phyloP scores from a whole-genome alignment of 208 protist species.

The Angomonas deanei region DNA sequence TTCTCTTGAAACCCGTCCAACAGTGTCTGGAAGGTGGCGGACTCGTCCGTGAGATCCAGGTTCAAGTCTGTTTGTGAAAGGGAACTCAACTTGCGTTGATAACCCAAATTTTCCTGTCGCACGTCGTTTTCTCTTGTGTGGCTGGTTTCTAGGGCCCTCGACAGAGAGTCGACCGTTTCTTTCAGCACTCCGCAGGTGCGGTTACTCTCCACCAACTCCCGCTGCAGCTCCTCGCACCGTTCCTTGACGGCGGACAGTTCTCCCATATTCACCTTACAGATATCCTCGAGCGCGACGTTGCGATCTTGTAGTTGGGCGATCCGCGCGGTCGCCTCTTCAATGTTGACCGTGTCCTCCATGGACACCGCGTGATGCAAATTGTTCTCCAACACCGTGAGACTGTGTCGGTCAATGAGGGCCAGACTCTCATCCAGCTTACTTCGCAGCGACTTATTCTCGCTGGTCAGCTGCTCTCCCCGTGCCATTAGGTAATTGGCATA shows the following conservation, averaged over 20 bases:
- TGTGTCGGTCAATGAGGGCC: constrained; percentile 67
- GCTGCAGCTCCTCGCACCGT: neutral
- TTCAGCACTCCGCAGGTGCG: neutral
- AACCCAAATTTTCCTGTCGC: constrained; percentile 24
- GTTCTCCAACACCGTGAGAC: constrained; percentile 61
- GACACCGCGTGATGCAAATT: constrained; percentile 66
- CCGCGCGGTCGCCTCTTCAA: constrained; percentile 59
- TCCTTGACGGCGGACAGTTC: neutral
- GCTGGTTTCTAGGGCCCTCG: constrained; percentile 2
- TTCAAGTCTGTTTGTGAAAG: constrained; percentile 6
- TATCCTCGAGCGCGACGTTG: constrained; percentile 30
- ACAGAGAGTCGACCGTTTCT: neutral
- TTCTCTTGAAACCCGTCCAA: neutral
- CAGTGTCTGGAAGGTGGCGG: neutral
- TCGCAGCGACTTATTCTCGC: constrained; percentile 35
- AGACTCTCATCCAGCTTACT: constrained; percentile 31
- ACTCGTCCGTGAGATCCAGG: neutral
- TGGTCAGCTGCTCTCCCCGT: constrained; percentile 27
- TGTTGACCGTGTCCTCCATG: constrained; percentile 58
- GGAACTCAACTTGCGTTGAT: constrained; percentile 36
- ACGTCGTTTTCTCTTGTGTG: constrained; percentile 34
- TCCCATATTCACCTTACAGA: neutral
- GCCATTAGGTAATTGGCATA: constrained; percentile 44
- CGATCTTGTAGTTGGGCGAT: constrained; percentile 48
- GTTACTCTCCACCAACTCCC: neutral